A percentile compares a stretch with the other conserved stretches of the same genome.
These are phyloP conservation scores for Carex cristatella DNA, from an alignment of 176 grass and related monocot species.

Conservation along the genomic window DNA sequence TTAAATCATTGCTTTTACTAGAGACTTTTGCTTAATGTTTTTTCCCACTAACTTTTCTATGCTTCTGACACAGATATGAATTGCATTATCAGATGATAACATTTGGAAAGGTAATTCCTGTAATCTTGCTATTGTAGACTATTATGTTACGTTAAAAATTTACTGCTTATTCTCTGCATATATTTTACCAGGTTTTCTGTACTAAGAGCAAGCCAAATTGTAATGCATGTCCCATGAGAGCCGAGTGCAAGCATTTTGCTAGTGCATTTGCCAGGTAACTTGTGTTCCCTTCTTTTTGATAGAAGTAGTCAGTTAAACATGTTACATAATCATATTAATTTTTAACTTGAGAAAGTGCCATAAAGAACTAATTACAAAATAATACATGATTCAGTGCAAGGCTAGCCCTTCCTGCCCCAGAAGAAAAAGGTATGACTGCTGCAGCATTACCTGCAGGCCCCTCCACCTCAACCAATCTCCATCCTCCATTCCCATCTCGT, in stretches of 20 bases:
- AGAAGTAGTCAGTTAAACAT: background rate
- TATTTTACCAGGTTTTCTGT: conserved; percentile 59
- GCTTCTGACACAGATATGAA: conserved; percentile 47
- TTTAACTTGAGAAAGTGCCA: background rate
- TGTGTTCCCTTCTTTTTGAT: background rate
- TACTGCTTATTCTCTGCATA: conserved; percentile 7
- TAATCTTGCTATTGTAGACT: background rate
- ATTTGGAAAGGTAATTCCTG: conserved; percentile 69
- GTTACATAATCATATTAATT: background rate
- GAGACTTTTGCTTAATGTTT: background rate
- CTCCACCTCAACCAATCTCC: conserved; percentile 9
- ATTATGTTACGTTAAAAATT: background rate
- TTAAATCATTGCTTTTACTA: conserved; percentile 22
- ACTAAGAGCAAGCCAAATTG: conserved; percentile 90
- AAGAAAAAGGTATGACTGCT: conserved; percentile 42
- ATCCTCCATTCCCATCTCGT: background rate
- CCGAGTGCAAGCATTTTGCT: conserved; percentile 87
- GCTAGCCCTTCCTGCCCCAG: conserved; percentile 69
- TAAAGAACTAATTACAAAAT: conserved; percentile 20
- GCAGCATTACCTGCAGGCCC: conserved; percentile 14
- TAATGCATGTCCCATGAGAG: conserved; percentile 90
- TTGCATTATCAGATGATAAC: conserved; percentile 99
- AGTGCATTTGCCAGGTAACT: conserved; percentile 82
- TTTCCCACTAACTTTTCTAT: conserved; percentile 3
- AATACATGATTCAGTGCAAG: conserved; percentile 54